Base-by-base conservation (phyloP, 495 filamentous ascomycete genomes). In the Choiromyces venosus region DNA sequence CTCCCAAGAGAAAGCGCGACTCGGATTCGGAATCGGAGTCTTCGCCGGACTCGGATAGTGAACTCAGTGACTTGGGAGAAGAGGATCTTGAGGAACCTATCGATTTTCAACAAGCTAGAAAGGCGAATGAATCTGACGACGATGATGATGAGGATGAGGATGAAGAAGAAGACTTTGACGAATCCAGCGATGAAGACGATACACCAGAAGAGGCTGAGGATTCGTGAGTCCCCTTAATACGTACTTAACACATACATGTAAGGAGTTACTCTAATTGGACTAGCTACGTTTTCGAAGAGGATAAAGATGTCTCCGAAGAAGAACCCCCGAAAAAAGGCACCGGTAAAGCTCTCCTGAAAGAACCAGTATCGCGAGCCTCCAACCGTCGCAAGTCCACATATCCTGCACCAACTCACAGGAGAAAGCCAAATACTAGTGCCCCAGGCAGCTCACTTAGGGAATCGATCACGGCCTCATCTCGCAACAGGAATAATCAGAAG, bases 101-200 rank as follows among this genome's bases (percentile, higher is more conserved):
- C 69, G 9, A 61, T 77, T 18, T 66, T 69, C 12, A 37, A 66
- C 12, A 67, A 64, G 75, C 61, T 16, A 61, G 66, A 1, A 72
- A 77, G n/a, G 66, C 42, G 35, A 40, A 44, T 7, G 82, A 83
- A 40, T 83, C 84, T 18, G 85, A 84, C 4, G 84, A 84, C 5
- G 84, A 85, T 35, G 83, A 84, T 38, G 85, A 84, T 29, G 86
- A 87, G 35, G 71, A 82, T 81, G 85, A 75, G 82, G 84, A 84
- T 37, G 84, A 86, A 36, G 82, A 83, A 33, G 85, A 85, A 25
- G 84, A 83, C 3, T 73, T 73, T 21, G 85, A 86, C 1, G 83
- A 81, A 25, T 82, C 83, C n/a, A 84, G 82, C 65, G 85, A 86
- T 37, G 85, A 80, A 7, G 82, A 85, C n/a, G 61, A 44, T 65